Base-by-base conservation (phyloP, 805 yeast genomes). In the Kluyveromyces starmeri region DNA sequence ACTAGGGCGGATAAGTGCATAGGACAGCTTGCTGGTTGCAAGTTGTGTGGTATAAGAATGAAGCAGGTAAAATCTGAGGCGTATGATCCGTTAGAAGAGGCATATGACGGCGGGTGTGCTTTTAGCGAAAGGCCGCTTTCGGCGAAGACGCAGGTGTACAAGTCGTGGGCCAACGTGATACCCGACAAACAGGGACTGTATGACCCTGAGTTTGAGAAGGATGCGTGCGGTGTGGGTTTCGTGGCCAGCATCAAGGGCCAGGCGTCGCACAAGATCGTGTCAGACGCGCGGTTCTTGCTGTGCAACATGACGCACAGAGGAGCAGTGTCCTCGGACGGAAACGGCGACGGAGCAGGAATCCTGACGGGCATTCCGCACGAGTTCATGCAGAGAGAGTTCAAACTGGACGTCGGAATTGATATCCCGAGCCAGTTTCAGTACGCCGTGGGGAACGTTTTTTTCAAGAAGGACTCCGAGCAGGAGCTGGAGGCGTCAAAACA, bases 231-330 rank as follows among this genome's bases (percentile, higher is more conserved):
- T 66, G 97, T 92, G 33, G 98, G 98, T 43, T 89, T 89, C 62
- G 84, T 95, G 30, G 84, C 96, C 59, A 84, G 89, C 65, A 81
- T 88, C 64, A 84, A 86, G 60, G 96, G 96, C 38, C 56, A 68
- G 20, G 73, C 77, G 18, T 79, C 94, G 35, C 98, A 92, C 67
- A 86, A 88, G 56, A 85, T 89, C 48, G 86, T 89, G 40, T 77
- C 94, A 27, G 97, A 92, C 64, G 95, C 95, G 27, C 69, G 76
- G 47, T 75, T 73, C 55, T 66, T 89, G 51, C 75, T 89, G 36
- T 88, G 97, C 67, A 89, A 92, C 65, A 92, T 89, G 98, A 83
- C 96, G 42, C 98, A 89, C 62, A 77, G 98, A 65, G 98, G 98
- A 56, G 97, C 97, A 26, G 96, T 88, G 41, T 94, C 95, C 40